phyloP scores from a whole-genome alignment of 257 asterid species.

The Solanum virginianum region DNA sequence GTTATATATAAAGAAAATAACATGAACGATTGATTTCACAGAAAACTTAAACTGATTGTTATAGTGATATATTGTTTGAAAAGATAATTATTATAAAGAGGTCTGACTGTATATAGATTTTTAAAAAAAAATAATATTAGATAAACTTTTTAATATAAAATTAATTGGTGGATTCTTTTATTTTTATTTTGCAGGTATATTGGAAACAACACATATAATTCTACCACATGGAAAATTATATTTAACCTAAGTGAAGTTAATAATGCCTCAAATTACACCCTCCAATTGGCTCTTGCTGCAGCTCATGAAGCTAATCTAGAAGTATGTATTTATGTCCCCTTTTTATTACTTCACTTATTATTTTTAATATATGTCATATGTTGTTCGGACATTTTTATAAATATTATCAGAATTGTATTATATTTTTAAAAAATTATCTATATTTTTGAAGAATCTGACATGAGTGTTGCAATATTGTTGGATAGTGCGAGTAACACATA shows the following conservation, averaged over 20 bases:
- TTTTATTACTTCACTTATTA: background rate
- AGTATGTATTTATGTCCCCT: conserved; percentile 9
- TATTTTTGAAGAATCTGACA: background rate
- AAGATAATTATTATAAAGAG: too few relatives aligned
- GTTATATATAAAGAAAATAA: too few relatives aligned
- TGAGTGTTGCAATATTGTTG: background rate
- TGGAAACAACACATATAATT: conserved; percentile 5
- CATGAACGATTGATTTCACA: background rate
- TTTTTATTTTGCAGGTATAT: conserved; percentile 14
- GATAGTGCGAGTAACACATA: background rate
- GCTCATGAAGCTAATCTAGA: conserved; percentile 35
- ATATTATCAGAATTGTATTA: accelerated
- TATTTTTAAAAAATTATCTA: background rate
- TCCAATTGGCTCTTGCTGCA: conserved; percentile 65
- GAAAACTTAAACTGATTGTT: too few relatives aligned
- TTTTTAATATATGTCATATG: background rate
- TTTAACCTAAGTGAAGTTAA: conserved; percentile 20
- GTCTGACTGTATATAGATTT: too few relatives aligned
- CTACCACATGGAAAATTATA: conserved; percentile 53
- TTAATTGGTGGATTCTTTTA: background rate
- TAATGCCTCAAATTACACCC: conserved; percentile 36
- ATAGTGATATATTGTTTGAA: too few relatives aligned
- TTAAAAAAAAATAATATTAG: too few relatives aligned
- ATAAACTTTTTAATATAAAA: background rate
- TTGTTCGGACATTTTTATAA: background rate